phyloP scores from a whole-genome alignment of 1,139 yeast species.

The Blastobotrys indianensis region DNA sequence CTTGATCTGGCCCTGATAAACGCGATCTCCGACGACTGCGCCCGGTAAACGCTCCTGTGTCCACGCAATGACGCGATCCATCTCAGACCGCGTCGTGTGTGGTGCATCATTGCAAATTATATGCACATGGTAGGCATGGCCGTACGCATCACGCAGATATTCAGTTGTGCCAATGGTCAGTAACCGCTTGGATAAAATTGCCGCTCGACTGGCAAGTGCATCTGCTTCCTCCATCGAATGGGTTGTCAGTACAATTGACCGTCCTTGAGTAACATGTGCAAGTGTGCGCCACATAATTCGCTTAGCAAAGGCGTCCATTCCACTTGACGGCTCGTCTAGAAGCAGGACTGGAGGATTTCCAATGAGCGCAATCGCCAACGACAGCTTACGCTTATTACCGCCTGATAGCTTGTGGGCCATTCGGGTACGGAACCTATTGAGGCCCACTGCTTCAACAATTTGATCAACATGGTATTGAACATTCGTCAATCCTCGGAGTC shows the following conservation, averaged over 20 bases:
- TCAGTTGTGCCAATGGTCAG: slow-evolving; percentile 34
- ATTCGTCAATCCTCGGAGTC: slow-evolving; percentile 47
- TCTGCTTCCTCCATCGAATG: slow-evolving; percentile 40
- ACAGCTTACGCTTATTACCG: slow-evolving; percentile 98
- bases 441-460: slow-evolving; percentile 35
- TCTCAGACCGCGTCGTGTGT: slow-evolving; percentile 23
- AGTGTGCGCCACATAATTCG: slow-evolving; percentile 37
- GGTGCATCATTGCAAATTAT: slow-evolving; percentile 30
- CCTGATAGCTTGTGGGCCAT: slow-evolving; percentile 59
- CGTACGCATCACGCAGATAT: slow-evolving; percentile 26
- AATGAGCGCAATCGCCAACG: slow-evolving; percentile 93
- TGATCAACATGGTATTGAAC: slow-evolving; percentile 88
- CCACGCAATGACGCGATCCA: slow-evolving; percentile 22
- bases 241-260: slow-evolving; percentile 35
- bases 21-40: slow-evolving; percentile 27
- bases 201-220: slow-evolving; percentile 36
- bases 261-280: slow-evolving; percentile 29
- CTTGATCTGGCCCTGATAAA: slow-evolving; percentile 34
- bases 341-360: slow-evolving; percentile 86
- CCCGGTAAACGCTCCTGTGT: slow-evolving; percentile 21
- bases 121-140: slow-evolving; percentile 30
- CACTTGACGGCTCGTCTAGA: slow-evolving; percentile 93
- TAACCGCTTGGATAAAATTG: slow-evolving; percentile 30
- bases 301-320: slow-evolving; percentile 66
- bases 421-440: slow-evolving; percentile 29